Percentiles rank a stretch among this genome's conserved stretches.
These are phyloP conservation scores for Aspergillus uvarum DNA, from an alignment of 2,329 filamentous ascomycete genomes.

Conservation along the genomic window DNA sequence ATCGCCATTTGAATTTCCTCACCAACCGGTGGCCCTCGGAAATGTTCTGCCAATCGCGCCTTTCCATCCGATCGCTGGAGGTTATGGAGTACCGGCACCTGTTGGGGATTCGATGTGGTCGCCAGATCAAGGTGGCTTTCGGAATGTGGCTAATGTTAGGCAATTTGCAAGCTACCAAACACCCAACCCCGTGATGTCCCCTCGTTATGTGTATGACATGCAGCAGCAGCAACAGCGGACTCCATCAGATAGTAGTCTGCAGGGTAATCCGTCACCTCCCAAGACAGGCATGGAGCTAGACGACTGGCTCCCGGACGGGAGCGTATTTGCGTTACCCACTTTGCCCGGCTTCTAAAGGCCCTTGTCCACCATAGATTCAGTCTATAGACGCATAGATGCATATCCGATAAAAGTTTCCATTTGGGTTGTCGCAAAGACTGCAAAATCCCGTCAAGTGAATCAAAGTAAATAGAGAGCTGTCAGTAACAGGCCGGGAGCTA, in stretches of 20 bases:
- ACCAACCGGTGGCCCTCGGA: slow-evolving; percentile 17
- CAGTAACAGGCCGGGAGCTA: background rate
- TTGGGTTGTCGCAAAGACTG: background rate
- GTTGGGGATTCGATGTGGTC: slow-evolving; percentile 27
- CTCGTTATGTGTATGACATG: slow-evolving; percentile 25
- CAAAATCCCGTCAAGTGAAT: background rate
- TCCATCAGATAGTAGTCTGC: slow-evolving; percentile 13
- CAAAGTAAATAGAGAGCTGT: background rate
- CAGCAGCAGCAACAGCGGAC: slow-evolving; percentile 19
- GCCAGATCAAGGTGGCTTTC: slow-evolving; percentile 20
- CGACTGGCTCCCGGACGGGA: slow-evolving; percentile 33
- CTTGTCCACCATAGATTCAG: too few species aligned
- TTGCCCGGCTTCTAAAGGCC: slow-evolving; percentile 27
- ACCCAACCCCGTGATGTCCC: slow-evolving; percentile 15
- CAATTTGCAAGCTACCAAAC: slow-evolving; percentile 21
- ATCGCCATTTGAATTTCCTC: slow-evolving; percentile 10
- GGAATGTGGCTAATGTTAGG: slow-evolving; percentile 17
- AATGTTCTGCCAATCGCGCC: slow-evolving; percentile 17
- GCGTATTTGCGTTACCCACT: slow-evolving; percentile 28
- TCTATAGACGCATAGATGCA: background rate
- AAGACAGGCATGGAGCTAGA: slow-evolving; percentile 32
- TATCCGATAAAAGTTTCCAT: background rate
- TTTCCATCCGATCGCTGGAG: slow-evolving; percentile 21
- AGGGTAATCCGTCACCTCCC: slow-evolving; percentile 12
- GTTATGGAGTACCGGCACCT: slow-evolving; percentile 20